Evolutionary conservation across 2,329 filamentous ascomycete genomes (phyloP).

Genomic region (Grosmannia huntii): DNA sequence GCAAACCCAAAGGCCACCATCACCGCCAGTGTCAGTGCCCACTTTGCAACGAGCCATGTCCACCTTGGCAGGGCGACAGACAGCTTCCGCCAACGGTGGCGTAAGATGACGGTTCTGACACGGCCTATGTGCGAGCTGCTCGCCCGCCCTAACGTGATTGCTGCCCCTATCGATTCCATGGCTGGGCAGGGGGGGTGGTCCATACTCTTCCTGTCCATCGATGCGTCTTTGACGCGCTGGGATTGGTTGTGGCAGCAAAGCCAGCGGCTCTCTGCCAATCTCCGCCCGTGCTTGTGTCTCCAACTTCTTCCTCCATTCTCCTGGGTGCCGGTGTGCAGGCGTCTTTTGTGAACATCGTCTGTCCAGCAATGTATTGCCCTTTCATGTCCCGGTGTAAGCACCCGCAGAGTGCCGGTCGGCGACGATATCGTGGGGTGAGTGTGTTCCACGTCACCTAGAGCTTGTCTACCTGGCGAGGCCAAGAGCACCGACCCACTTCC

Average conservation of each 20-base stretch:
- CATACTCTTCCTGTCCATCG: background rate
- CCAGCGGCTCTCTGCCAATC: background rate
- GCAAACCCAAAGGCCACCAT: background rate
- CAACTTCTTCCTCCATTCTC: background rate
- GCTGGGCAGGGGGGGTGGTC: background rate
- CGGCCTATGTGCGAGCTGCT: background rate
- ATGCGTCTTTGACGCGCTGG: background rate
- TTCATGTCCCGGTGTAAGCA: constrained; percentile 5
- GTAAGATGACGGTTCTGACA: background rate
- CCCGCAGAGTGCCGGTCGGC: constrained; percentile 18
- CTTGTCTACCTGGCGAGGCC: constrained; percentile 15
- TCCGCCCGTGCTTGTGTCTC: background rate
- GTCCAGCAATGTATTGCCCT: background rate
- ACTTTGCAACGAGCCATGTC: too few species aligned
- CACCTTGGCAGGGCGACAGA: background rate
- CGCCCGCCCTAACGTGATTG: background rate
- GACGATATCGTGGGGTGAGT: constrained; percentile 24
- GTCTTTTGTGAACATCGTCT: background rate
- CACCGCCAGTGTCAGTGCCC: background rate
- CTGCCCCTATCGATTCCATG: background rate
- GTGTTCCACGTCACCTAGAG: constrained; percentile 16
- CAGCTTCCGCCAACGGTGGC: background rate
- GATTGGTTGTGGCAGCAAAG: background rate
- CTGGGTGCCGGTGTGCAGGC: background rate
- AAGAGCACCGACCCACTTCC: constrained; percentile 16